Evolutionary conservation across 441 rosid species (phyloP).

Genomic region (Bruguiera hainesii): DNA sequence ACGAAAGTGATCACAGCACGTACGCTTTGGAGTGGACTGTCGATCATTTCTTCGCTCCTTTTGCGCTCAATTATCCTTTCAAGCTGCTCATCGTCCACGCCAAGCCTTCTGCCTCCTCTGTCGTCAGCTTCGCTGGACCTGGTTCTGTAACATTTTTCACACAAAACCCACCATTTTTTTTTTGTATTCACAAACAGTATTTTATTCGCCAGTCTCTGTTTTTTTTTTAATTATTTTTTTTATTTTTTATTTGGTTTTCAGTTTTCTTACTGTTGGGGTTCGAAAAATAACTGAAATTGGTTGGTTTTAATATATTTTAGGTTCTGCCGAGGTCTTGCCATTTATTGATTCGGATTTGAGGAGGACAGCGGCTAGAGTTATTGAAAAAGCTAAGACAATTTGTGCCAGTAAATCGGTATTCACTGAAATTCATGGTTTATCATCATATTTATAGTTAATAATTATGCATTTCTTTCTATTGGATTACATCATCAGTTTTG

Average conservation of each 20-base stretch:
- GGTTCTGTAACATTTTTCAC: constrained; percentile 31
- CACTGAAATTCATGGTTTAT: neutral
- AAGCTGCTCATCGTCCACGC: constrained; percentile 71
- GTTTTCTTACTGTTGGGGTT: neutral
- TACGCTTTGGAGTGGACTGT: constrained; percentile 89
- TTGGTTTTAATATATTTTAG: constrained; percentile 22
- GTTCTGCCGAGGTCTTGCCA: constrained; percentile 73
- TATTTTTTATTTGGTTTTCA: neutral
- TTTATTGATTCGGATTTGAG: constrained; percentile 68
- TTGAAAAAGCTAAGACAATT: constrained; percentile 55
- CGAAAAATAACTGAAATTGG: neutral
- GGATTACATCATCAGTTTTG: too few species aligned
- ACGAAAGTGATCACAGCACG: constrained; percentile 74
- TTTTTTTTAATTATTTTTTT: neutral
- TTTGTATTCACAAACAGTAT: neutral
- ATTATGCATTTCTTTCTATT: too few species aligned
- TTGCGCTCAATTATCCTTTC: constrained; percentile 44
- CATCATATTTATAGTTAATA: too few species aligned
- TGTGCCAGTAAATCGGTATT: constrained; percentile 57
- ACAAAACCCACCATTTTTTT: neutral
- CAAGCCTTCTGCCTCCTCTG: constrained; percentile 54
- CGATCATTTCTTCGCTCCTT: constrained; percentile 60
- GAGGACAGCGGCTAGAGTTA: constrained; percentile 57
- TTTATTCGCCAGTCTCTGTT: neutral
- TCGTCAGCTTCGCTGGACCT: constrained; percentile 69